Conservation (phyloP, 2,329 filamentous ascomycete genomes). For the Paracoccidioides brasiliensis region DNA sequence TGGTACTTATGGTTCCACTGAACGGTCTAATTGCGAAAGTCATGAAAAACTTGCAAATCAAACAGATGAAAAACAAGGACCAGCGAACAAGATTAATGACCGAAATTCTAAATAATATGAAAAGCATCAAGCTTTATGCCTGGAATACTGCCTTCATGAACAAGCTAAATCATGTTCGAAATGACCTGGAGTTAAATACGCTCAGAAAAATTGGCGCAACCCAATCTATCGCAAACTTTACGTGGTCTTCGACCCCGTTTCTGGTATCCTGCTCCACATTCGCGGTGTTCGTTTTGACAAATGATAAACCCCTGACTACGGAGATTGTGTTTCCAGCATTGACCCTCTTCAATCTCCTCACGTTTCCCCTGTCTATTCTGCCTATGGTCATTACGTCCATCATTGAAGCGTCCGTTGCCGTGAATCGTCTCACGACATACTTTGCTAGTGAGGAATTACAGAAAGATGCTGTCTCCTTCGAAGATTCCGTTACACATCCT, state of each 20-base stretch:
- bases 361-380: slow-evolving; percentile 83
- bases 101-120: slow-evolving; percentile 99
- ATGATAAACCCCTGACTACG: slow-evolving; percentile 68
- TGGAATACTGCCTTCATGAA: slow-evolving; percentile 97
- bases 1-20: slow-evolving; percentile 94
- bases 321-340: slow-evolving; percentile 91
- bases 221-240: slow-evolving; percentile 91
- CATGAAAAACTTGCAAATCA: slow-evolving; percentile 90
- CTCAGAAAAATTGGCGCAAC: slow-evolving; percentile 90
- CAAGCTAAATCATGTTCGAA: slow-evolving; percentile 89
- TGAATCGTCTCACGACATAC: slow-evolving; percentile 71
- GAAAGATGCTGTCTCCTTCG: slow-evolving; percentile 59
- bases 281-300: slow-evolving; percentile 79
- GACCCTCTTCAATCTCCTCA: slow-evolving; percentile 89
- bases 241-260: slow-evolving; percentile 95
- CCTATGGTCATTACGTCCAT: slow-evolving; percentile 98
- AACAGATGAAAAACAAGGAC: slow-evolving; percentile 99
- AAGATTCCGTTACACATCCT: slow-evolving; percentile 55
- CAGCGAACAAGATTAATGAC: slow-evolving; percentile 84
- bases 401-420: slow-evolving; percentile 89
- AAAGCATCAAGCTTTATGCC: slow-evolving; percentile 96
- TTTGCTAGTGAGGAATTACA: slow-evolving; percentile 84
- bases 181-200: slow-evolving; percentile 90
- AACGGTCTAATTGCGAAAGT: slow-evolving; percentile 84
- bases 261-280: slow-evolving; percentile 96